These are phyloP conservation scores for Pythium sukuiense DNA, from an alignment of 352 stramenopile species.

Conservation along the genomic window DNA sequence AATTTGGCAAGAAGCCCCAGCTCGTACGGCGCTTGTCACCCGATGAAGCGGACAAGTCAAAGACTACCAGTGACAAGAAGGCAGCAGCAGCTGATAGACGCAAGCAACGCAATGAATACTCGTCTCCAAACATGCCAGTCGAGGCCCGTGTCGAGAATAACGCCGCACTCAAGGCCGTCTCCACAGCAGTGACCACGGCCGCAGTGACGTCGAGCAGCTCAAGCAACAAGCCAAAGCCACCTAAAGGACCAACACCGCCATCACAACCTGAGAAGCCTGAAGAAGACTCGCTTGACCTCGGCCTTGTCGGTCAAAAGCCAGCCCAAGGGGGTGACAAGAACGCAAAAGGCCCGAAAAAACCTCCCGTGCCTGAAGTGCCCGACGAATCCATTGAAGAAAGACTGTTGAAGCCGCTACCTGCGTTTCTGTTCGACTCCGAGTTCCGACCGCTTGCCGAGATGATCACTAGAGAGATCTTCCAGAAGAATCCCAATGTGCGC, in stretches of 20 bases:
- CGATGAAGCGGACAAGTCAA: constrained; percentile 58
- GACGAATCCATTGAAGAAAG: constrained; percentile 68
- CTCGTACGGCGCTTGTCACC: constrained; percentile 68
- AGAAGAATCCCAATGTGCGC: constrained; percentile 88
- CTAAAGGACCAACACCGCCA: constrained; percentile 16
- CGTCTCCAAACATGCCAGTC: constrained; percentile 69
- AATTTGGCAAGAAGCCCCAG: constrained; percentile 89
- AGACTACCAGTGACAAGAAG: constrained; percentile 57
- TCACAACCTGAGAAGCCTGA: constrained; percentile 27
- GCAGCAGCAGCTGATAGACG: constrained; percentile 54
- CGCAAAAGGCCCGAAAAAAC: constrained; percentile 32
- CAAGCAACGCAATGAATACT: constrained; percentile 72
- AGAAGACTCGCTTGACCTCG: constrained; percentile 51
- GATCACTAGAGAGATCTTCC: constrained; percentile 93
- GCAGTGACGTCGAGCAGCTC: constrained; percentile 9
- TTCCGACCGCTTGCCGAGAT: constrained; percentile 82
- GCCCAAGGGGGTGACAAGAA: constrained; percentile 32
- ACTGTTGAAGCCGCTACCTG: constrained; percentile 86
- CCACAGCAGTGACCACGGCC: constrained; percentile 28
- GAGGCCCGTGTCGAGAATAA: constrained; percentile 85
- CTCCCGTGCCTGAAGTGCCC: constrained; percentile 26
- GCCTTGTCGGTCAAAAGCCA: constrained; percentile 70
- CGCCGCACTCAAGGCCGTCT: constrained; percentile 57
- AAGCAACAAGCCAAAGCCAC: background rate
- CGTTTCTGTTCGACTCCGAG: constrained; percentile 86